phyloP scores from a whole-genome alignment of 2,329 filamentous ascomycete species.

The Didymella lethalis region DNA sequence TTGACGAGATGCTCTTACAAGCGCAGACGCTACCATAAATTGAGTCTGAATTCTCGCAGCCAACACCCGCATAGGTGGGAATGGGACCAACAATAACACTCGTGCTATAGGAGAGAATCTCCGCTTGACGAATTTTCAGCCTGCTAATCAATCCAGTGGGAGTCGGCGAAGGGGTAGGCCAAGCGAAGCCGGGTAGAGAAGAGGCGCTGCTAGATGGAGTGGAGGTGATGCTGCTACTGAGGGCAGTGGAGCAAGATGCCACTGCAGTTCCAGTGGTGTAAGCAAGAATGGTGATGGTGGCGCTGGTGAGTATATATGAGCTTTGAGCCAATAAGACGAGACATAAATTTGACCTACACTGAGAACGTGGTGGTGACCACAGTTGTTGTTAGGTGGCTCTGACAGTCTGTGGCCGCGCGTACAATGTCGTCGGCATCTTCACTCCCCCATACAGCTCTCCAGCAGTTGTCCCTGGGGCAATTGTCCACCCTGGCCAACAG shows the following conservation, averaged over 20 bases:
- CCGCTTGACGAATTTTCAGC: slow-evolving; percentile 4
- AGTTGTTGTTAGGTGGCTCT: slow-evolving; percentile 37
- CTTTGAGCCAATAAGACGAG: not conserved
- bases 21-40: slow-evolving; percentile 40
- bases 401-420: slow-evolving; percentile 31
- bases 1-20: slow-evolving; percentile 34
- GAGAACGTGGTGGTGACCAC: slow-evolving; percentile 34
- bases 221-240: not conserved
- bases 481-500: not conserved
- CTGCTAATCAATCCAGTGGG: not conserved
- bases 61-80: slow-evolving; percentile 34
- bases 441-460: slow-evolving; percentile 36
- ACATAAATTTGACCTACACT: slow-evolving; percentile 25
- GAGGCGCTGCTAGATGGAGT: not conserved
- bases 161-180: not conserved
- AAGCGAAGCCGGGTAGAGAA: not conserved
- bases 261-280: slow-evolving; percentile 5
- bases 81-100: slow-evolving; percentile 30
- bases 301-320: slow-evolving; percentile 1
- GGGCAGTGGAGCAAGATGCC: slow-evolving; percentile 1
- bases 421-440: slow-evolving; percentile 24
- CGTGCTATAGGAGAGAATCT: slow-evolving; percentile 6
- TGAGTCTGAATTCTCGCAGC: not conserved
- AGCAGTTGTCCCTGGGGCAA: slow-evolving; percentile 37
- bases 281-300: slow-evolving; percentile 20